These are phyloP conservation scores for Cenchrus americanus DNA, from an alignment of 176 grass and related monocot species.

Conservation along the genomic window DNA sequence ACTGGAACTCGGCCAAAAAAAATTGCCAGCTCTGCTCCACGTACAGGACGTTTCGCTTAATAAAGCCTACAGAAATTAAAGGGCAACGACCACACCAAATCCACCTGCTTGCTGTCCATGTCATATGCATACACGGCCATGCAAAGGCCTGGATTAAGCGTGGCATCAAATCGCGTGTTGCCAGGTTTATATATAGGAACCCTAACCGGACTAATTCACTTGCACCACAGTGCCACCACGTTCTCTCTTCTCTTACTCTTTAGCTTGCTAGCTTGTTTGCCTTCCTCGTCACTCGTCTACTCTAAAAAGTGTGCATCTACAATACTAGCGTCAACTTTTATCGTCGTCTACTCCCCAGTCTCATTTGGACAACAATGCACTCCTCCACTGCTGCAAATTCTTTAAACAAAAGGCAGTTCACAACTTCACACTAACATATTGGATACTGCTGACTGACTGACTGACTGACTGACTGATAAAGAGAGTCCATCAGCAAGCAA, in stretches of 20 bases:
- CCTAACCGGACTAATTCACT: too few relatives aligned
- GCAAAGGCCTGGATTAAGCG: neutral
- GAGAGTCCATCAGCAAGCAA: neutral
- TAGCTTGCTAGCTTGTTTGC: neutral
- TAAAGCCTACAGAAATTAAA: too few relatives aligned
- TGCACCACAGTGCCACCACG: neutral
- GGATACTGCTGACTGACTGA: neutral
- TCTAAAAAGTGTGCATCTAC: neutral
- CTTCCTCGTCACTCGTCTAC: conserved; percentile 11
- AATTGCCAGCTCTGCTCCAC: too few relatives aligned
- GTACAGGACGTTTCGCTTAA: too few relatives aligned
- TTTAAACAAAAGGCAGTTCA: too few relatives aligned
- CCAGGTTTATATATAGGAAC: neutral
- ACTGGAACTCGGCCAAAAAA: too few relatives aligned
- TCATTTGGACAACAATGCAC: neutral
- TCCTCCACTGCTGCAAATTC: too few relatives aligned
- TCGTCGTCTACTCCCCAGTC: neutral
- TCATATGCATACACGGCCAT: too few relatives aligned
- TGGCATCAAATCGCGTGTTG: neutral
- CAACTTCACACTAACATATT: too few relatives aligned
- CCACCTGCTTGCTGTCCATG: too few relatives aligned
- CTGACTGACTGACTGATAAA: neutral
- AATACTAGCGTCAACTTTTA: neutral
- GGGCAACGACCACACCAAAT: too few relatives aligned
- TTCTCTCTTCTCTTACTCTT: neutral